A percentile compares a stretch with the other conserved stretches of the same genome.
Conservation (phyloP, 2,329 filamentous ascomycete species). For the Emmonsiellopsis sp. region DNA sequence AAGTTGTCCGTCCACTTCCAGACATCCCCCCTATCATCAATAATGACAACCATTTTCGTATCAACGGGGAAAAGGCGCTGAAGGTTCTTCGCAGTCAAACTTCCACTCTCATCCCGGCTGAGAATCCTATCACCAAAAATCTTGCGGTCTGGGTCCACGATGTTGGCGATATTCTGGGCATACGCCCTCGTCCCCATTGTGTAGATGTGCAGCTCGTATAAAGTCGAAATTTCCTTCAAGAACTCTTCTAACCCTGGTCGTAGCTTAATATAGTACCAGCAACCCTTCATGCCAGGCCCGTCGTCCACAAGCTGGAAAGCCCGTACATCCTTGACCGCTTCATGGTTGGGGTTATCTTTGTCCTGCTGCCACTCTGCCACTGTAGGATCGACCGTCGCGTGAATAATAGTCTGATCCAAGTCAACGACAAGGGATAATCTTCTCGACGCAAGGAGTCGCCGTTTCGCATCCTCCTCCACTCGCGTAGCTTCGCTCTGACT, state of each 20-base stretch:
- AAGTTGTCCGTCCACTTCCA: slow-evolving; percentile 91
- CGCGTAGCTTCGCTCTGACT: slow-evolving; percentile 70
- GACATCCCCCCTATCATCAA: slow-evolving; percentile 92
- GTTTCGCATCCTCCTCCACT: slow-evolving; percentile 78
- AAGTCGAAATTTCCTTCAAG: slow-evolving; percentile 61
- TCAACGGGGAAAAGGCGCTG: slow-evolving; percentile 90
- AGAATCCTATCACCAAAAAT: slow-evolving; percentile 92
- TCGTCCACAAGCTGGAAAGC: slow-evolving; percentile 86
- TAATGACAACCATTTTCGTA: slow-evolving; percentile 98
- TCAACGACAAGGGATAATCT: slow-evolving; percentile 94
- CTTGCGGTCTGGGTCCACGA: slow-evolving; percentile 81
- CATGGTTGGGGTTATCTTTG: slow-evolving; percentile 77
- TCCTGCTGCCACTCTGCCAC: slow-evolving; percentile 93
- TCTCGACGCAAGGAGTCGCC: slow-evolving; percentile 65
- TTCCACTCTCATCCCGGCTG: slow-evolving; percentile 94
- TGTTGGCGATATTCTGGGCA: slow-evolving; percentile 78
- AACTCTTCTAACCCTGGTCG: slow-evolving; percentile 79
- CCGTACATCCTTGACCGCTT: slow-evolving; percentile 78
- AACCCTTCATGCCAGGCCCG: slow-evolving; percentile 62
- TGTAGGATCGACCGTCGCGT: slow-evolving; percentile 93
- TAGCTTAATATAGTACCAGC: slow-evolving; percentile 97
- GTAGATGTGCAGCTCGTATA: slow-evolving; percentile 96
- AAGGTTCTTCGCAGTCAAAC: slow-evolving; percentile 79
- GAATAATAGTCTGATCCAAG: slow-evolving; percentile 96
- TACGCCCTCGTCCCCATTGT: slow-evolving; percentile 99